A percentile compares a stretch with the other conserved stretches of the same genome.
Conservation (phyloP, 208 protist genomes). For the Kentomonas sorsogonicus region DNA sequence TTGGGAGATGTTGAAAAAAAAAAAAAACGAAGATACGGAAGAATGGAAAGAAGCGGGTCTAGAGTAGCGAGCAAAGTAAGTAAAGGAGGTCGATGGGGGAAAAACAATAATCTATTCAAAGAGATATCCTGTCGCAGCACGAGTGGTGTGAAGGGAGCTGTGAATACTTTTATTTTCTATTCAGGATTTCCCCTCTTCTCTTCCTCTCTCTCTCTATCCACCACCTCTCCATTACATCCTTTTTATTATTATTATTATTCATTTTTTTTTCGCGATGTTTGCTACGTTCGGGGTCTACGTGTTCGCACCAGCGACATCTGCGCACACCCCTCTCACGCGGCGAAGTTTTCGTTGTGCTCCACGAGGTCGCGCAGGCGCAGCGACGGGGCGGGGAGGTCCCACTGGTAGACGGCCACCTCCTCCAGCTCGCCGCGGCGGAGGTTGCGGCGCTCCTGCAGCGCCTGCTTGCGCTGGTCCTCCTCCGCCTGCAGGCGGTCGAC, state of each 20-base stretch:
- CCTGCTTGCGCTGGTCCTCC: constrained; percentile 23
- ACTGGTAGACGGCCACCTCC: constrained; percentile 26
- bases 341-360: constrained; percentile 39
- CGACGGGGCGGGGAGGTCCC: constrained; percentile 29
- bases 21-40: constrained; percentile 2
- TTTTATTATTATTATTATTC: background rate
- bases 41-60: background rate
- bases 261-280: background rate
- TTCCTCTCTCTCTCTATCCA: background rate
- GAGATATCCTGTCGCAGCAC: background rate
- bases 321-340: constrained; percentile 10
- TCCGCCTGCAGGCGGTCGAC: constrained; percentile 25
- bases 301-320: too few species aligned
- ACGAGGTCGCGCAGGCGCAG: constrained; percentile 47
- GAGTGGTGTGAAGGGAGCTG: background rate
- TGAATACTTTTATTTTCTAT: background rate
- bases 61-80: background rate
- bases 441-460: constrained; percentile 15
- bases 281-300: too few species aligned
- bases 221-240: background rate
- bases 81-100: constrained; percentile 1
- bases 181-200: background rate
- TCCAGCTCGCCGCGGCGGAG: constrained; percentile 21
- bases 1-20: constrained; percentile 11
- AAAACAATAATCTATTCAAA: constrained; percentile 7